Base-by-base conservation (phyloP, 495 filamentous ascomycete species). In the Xylaria palmicola region DNA sequence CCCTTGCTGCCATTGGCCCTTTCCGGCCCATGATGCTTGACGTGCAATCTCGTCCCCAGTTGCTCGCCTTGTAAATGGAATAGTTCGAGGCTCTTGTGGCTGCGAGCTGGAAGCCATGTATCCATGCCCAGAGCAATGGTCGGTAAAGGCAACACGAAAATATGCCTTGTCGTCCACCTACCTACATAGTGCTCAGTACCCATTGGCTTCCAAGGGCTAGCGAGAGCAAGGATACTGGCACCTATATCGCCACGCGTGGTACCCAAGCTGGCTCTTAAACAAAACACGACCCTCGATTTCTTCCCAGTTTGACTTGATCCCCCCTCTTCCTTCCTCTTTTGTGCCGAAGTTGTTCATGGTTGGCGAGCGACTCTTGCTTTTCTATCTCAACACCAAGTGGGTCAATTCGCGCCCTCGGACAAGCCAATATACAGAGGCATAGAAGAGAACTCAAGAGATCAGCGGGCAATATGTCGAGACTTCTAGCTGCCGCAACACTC, bases 401-500 rank as follows among this genome's bases (percentile, higher is more conserved):
- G 39, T 19, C 37, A 26, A 43, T 36, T 44, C 22, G 19, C 17
- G 40, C 57, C 12, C 36, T 60, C 36, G 19, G 41, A 19, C 41
- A 15, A 34, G 10, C 27, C 29, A n/a, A 43, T 13, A 41, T 15
- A 19, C n/a, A 44, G n/a, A 44, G 26, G 17, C 17, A 6, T 34
- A 54, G 48, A 44, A 55, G 59, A 48, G 15, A 40, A 7, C 15
- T 37, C 3, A 15, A 55, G 29, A 39, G 10, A 8, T 13, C 27
- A 37, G 29, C n/a, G n/a, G 62, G 2, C 40, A 63, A 32, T 12
- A 71, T 71, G 68, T 60, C 66, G 41, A 65, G 49, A 29, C 61
- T 71, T 57, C 50, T 71, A 36, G 50, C 62, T n/a, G 63, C 63
- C 17, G 71, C 73, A 55, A 61, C 74, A 45, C 59, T 78, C 15